phyloP scores from a whole-genome alignment of 2,329 filamentous ascomycete species.

The Plenodomus tracheiphilus region DNA sequence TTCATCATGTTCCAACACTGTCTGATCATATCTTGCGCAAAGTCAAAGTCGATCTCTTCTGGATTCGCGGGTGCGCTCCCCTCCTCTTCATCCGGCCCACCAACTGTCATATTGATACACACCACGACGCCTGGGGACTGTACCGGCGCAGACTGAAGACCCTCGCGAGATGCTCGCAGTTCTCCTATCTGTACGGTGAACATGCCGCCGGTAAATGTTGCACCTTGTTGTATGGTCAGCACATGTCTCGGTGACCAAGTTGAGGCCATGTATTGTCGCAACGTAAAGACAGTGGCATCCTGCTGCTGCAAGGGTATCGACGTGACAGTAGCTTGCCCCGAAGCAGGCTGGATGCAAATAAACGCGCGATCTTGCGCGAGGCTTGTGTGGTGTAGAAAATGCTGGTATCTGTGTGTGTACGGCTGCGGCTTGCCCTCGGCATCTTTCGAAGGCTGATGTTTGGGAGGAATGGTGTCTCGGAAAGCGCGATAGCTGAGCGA shows the following conservation, averaged over 20 bases:
- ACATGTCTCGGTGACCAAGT: conserved; percentile 34
- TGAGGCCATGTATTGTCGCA: conserved; percentile 25
- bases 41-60: conserved; percentile 24
- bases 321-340: conserved; percentile 16
- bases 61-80: conserved; percentile 2
- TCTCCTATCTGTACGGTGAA: conserved; percentile 36
- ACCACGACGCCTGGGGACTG: conserved; percentile 34
- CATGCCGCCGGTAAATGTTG: conserved; percentile 24
- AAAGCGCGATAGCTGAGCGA: conserved; percentile 38
- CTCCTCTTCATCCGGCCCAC: background rate
- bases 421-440: conserved; percentile 18
- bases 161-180: conserved; percentile 25
- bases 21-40: conserved; percentile 26
- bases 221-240: conserved; percentile 24
- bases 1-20: conserved; percentile 31
- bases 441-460: conserved; percentile 9
- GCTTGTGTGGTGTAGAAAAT: conserved; percentile 32
- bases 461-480: conserved; percentile 32
- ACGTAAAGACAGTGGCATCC: conserved; percentile 22
- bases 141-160: conserved; percentile 15
- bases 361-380: conserved; percentile 26
- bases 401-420: conserved; percentile 31
- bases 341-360: conserved; percentile 26
- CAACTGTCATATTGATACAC: conserved; percentile 26
- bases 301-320: conserved; percentile 29